These are phyloP conservation scores for Aegilops umbellulata DNA, from an alignment of 176 grass and related monocot genomes.

Conservation along the genomic window DNA sequence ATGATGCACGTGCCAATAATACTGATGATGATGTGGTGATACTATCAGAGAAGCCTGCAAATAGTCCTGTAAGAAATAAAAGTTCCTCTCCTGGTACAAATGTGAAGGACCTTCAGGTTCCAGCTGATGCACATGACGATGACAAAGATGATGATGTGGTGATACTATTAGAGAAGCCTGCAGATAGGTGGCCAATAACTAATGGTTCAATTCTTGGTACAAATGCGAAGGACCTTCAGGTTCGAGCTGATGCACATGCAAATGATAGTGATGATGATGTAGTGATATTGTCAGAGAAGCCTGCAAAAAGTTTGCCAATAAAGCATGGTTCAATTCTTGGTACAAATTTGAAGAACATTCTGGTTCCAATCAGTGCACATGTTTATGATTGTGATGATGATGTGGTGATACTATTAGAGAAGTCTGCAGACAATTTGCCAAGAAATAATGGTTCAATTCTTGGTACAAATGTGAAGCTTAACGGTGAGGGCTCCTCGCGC, in stretches of 20 bases:
- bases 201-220: constrained; percentile 12
- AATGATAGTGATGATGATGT: constrained; percentile 28
- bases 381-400: constrained; percentile 30
- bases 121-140: constrained; percentile 42
- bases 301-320: constrained; percentile 7
- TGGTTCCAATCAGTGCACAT: constrained; percentile 42
- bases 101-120: constrained; percentile 41
- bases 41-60: constrained; percentile 14
- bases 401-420: constrained; percentile 26
- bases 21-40: constrained; percentile 37
- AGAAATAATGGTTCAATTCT: not conserved
- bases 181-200: not conserved
- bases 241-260: constrained; percentile 35
- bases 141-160: constrained; percentile 30
- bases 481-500: not conserved
- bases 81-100: not conserved
- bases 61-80: not conserved
- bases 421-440: constrained; percentile 6
- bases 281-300: constrained; percentile 31
- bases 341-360: constrained; percentile 29
- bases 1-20: constrained; percentile 42
- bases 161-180: constrained; percentile 29
- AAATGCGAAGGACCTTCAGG: constrained; percentile 30
- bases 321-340: constrained; percentile 18
- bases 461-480: not conserved